Percentiles rank a stretch among this genome's conserved stretches.
Evolutionary conservation across 1,284 basidiomycete genomes (phyloP).

Genomic region (Boletus hoseneyae): DNA sequence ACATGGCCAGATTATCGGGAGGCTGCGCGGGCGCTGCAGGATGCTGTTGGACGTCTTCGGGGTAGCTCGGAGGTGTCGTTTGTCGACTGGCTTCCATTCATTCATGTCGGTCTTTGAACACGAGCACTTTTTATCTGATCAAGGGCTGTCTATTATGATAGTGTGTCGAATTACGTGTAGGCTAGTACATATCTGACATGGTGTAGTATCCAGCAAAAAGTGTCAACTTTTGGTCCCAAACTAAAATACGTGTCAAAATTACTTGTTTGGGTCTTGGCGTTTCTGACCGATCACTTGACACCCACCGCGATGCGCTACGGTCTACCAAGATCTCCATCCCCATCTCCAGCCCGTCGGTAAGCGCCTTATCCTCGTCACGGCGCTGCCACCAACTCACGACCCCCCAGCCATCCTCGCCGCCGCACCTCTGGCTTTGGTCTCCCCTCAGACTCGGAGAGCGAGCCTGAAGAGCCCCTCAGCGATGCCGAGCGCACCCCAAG

Average conservation of each 20-base stretch:
- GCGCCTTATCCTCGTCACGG: constrained; percentile 6
- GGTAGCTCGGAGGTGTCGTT: neutral
- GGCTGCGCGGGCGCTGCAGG: constrained; percentile 5
- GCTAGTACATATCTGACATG: too few relatives aligned
- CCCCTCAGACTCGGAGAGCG: constrained; percentile 43
- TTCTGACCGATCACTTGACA: constrained; percentile 6
- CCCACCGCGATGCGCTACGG: constrained; percentile 52
- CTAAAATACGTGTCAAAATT: neutral
- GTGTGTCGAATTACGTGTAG: too few relatives aligned
- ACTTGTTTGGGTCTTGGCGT: neutral
- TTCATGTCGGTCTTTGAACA: constrained; percentile 11
- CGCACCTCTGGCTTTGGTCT: constrained; percentile 53
- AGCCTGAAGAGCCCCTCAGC: constrained; percentile 26
- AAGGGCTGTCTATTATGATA: too few relatives aligned
- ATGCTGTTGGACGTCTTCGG: constrained; percentile 9
- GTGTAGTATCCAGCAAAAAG: neutral
- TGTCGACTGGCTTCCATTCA: constrained; percentile 14
- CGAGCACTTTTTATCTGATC: too few relatives aligned
- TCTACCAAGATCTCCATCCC: constrained; percentile 56
- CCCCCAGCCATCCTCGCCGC: constrained; percentile 10
- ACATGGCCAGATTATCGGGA: neutral
- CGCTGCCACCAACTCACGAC: neutral
- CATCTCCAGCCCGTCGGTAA: constrained; percentile 55
- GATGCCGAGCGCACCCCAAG: constrained; percentile 25
- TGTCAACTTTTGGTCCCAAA: neutral